A percentile compares a stretch with the other conserved stretches of the same genome.
Evolutionary conservation across 202 grass and related monocot species (phyloP).

Genomic region (Zizania palustris): DNA sequence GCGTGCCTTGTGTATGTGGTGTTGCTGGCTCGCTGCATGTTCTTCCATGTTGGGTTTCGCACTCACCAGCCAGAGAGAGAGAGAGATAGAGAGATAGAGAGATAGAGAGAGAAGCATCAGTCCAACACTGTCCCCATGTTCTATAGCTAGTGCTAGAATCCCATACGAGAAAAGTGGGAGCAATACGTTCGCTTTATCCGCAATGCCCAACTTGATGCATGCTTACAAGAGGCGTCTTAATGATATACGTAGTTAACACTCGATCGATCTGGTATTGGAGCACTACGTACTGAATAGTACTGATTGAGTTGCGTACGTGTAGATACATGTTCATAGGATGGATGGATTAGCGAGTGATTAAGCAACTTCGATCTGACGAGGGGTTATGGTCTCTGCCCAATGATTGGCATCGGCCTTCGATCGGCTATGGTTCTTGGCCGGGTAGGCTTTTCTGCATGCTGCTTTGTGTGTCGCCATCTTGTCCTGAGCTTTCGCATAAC

Average conservation of each 20-base stretch:
- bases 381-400: not conserved
- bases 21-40: not conserved
- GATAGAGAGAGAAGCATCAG: not conserved
- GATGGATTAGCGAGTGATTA: not conserved
- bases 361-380: not conserved
- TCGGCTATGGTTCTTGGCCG: not conserved
- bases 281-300: not conserved
- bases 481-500: conserved; percentile 1
- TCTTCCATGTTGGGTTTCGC: conserved; percentile 31
- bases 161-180: conserved; percentile 44
- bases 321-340: not conserved
- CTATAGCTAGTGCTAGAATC: conserved; percentile 35
- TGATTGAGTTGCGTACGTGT: not conserved
- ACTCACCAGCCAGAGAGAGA: conserved; percentile 16
- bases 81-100: no score
- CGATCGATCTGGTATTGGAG: not conserved
- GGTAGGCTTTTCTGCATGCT: conserved; percentile 24
- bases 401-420: not conserved
- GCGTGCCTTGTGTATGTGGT: not conserved
- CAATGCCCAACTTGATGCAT: conserved; percentile 43
- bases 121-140: not conserved
- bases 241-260: not conserved
- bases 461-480: conserved; percentile 14
- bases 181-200: not conserved
- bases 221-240: conserved; percentile 16